phyloP scores from a whole-genome alignment of 177 flowering plant genomes.

The Vitis hybrid region DNA sequence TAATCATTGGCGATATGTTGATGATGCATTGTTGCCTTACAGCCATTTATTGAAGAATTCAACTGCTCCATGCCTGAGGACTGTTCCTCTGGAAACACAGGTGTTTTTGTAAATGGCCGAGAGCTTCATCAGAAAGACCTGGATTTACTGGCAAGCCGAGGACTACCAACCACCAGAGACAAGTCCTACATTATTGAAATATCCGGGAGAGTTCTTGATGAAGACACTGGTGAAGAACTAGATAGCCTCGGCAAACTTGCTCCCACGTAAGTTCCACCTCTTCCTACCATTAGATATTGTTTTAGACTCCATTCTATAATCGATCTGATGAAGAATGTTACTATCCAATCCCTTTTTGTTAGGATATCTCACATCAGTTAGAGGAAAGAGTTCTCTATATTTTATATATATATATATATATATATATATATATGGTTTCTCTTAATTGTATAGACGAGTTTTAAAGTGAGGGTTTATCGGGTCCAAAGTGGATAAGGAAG shows the following conservation, averaged over 20 bases:
- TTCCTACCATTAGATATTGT: neutral
- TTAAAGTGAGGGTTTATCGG: no score
- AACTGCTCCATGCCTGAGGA: conserved; percentile 56
- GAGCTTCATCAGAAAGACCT: conserved; percentile 81
- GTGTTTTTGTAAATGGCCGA: conserved; percentile 77
- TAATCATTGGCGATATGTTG: neutral
- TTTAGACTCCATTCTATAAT: neutral
- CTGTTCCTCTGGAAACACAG: conserved; percentile 75
- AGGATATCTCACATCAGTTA: no score
- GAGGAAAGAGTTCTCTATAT: no score
- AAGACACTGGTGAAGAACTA: conserved; percentile 61
- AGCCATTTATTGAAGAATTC: conserved; percentile 86
- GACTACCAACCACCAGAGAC: conserved; percentile 57
- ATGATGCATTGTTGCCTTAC: conserved; percentile 19
- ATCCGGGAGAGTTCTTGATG: conserved; percentile 69
- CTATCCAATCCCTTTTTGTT: no score
- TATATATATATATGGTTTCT: no score
- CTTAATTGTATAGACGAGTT: no score
- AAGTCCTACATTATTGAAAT: conserved; percentile 65
- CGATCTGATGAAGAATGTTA: no score
- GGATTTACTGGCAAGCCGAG: conserved; percentile 68
- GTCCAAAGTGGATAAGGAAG: no score
- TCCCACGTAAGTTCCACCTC: conserved; percentile 63
- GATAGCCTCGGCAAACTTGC: conserved; percentile 83
- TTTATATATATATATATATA: no score